A percentile compares a stretch with the other conserved stretches of the same genome.
Evolutionary conservation across 164 flowering plant genomes (phyloP).

Genomic region (Magnolia officinalis): DNA sequence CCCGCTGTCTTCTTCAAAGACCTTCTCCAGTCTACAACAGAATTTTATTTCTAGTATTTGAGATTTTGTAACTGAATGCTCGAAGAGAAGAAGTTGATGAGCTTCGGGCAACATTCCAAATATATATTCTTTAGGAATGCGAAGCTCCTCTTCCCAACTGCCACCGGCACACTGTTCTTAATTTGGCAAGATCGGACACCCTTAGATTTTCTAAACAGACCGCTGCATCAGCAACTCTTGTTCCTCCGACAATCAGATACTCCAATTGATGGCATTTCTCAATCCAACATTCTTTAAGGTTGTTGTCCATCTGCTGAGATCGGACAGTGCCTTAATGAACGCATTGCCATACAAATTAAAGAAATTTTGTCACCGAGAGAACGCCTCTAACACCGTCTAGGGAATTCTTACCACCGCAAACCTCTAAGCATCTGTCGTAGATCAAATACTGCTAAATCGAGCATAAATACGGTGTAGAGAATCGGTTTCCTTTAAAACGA

Average conservation of each 20-base stretch:
- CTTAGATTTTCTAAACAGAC: background rate
- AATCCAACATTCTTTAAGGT: background rate
- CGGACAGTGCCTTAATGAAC: background rate
- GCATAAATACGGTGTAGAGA: background rate
- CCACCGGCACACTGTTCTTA: background rate
- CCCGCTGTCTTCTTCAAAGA: no score
- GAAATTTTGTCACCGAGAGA: background rate
- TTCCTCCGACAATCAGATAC: background rate
- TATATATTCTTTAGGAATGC: no score
- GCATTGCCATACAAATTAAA: background rate
- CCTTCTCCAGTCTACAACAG: no score
- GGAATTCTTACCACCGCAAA: background rate
- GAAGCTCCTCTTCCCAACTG: background rate
- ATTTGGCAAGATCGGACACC: background rate
- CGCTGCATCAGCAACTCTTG: background rate
- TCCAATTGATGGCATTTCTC: background rate
- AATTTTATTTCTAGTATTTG: no score
- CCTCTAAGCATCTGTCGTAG: background rate
- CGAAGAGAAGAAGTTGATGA: background rate
- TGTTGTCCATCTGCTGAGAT: background rate
- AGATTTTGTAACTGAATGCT: background rate
- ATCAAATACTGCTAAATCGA: background rate
- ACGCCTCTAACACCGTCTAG: background rate
- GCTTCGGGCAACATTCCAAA: no score
- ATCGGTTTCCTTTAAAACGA: background rate